These are phyloP conservation scores for Solanum chiquidenum DNA, from an alignment of 257 asterid species.

Conservation along the genomic window DNA sequence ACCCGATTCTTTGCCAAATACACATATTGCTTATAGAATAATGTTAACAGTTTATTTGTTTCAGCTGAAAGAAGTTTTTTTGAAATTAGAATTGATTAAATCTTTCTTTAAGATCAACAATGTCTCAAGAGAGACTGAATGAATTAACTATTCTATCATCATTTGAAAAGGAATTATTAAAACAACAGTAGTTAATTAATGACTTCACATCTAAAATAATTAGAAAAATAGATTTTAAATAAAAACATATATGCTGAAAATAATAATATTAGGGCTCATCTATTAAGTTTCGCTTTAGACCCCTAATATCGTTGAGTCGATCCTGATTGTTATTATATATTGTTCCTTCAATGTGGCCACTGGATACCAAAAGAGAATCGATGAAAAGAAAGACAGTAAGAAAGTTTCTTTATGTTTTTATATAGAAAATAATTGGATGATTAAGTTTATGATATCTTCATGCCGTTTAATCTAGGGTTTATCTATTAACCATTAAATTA, in stretches of 20 bases:
- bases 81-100: background rate
- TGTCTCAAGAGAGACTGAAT: background rate
- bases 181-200: too few relatives aligned
- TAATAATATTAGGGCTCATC: too few relatives aligned
- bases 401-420: background rate
- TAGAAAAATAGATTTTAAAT: too few relatives aligned
- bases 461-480: background rate
- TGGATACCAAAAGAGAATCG: background rate
- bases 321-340: background rate
- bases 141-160: too few relatives aligned
- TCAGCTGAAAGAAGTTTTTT: too few relatives aligned
- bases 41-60: background rate
- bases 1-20: too few relatives aligned
- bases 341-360: rapidly evolving
- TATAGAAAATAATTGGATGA: background rate
- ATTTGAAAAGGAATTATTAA: too few relatives aligned
- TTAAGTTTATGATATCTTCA: background rate
- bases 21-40: too few relatives aligned
- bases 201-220: too few relatives aligned
- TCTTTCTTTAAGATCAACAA: too few relatives aligned
- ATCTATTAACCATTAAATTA: background rate
- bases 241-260: background rate
- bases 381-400: background rate
- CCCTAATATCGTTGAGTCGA: too few relatives aligned
- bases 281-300: rapidly evolving